Evolutionary conservation across 495 filamentous ascomycete genomes (phyloP), one percentile per base, ranked within the genome.

Genomic region (Arthonia radiata): DNA sequence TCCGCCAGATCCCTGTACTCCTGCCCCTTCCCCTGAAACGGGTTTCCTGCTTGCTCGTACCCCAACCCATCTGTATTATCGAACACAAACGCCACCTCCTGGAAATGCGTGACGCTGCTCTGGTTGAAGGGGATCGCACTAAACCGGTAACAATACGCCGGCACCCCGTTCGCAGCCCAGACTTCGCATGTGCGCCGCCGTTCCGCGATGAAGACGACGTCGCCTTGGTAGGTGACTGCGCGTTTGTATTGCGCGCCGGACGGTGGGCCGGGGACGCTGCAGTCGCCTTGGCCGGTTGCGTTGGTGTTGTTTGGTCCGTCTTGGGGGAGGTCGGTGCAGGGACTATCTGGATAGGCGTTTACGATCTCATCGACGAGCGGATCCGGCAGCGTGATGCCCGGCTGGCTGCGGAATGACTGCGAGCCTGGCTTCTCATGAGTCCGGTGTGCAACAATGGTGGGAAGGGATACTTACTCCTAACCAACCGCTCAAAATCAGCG

Each of bases 101-200:
- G 52, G 34, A 69, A 67, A 34, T 71, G 67, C n/a, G 55, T 54
- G 1, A 50, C 56, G 5, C 35, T 32, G 2, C 50, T 37, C 0
- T 47, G 32, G 27, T 56, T 52, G 17, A 41, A 48, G 0, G 50
- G 40, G 21, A 48, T 47, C 18, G 56, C 52, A 37, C 71, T 61
- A 45, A 69, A 72, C 5, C 62, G 61, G 43, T 65, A 71, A 42
- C 61, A 61, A 48, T 64, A 71, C 5, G 65, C 64, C 7, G 50
- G 38, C 1, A 57, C 41, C 0, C 39, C 45, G 10, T 38, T 36
- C 5, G 42, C 44, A 8, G 56, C 38, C 56, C 61, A 71, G 0
- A 22, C 19, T 22, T 22, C 44, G 32, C 59, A 64, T 16, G 59
- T 57, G 17, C 52, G 48, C 6, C 67, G 55, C 2, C 64, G 56